These are phyloP conservation scores for Aspergillus ochraceoroseus DNA, from an alignment of 2,329 filamentous ascomycete species.

Conservation along the genomic window DNA sequence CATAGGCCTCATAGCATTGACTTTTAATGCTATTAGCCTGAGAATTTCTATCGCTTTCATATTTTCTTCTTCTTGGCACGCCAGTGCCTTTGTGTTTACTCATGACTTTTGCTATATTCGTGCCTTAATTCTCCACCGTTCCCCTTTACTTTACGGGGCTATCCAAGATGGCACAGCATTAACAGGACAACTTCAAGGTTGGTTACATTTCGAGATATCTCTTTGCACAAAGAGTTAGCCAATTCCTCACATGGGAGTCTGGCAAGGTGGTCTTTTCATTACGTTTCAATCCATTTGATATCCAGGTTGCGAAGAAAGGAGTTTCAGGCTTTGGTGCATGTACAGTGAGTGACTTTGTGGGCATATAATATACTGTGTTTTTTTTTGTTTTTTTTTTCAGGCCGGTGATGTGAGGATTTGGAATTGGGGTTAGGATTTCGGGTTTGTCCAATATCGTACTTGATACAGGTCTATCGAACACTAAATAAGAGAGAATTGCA, in stretches of 20 bases:
- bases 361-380: too few relatives aligned
- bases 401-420: too few relatives aligned
- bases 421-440: too few relatives aligned
- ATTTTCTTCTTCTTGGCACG: conserved; percentile 3
- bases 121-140: too few relatives aligned
- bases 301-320: conserved; percentile 15
- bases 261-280: not conserved
- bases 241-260: not conserved
- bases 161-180: not conserved
- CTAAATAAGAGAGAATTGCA: too few relatives aligned
- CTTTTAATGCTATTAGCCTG: conserved; percentile 17
- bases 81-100: not conserved
- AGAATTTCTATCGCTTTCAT: conserved; percentile 7
- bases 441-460: too few relatives aligned
- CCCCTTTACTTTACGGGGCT: not conserved
- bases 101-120: too few relatives aligned
- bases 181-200: not conserved
- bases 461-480: too few relatives aligned
- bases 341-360: too few relatives aligned
- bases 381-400: too few relatives aligned
- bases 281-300: conserved; percentile 7
- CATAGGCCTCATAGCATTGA: conserved; percentile 25
- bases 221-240: not conserved
- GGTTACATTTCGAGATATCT: conserved; percentile 1
- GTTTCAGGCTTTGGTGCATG: conserved; percentile 11